phyloP scores from a whole-genome alignment of 208 protist species.

The Leishmania major region DNA sequence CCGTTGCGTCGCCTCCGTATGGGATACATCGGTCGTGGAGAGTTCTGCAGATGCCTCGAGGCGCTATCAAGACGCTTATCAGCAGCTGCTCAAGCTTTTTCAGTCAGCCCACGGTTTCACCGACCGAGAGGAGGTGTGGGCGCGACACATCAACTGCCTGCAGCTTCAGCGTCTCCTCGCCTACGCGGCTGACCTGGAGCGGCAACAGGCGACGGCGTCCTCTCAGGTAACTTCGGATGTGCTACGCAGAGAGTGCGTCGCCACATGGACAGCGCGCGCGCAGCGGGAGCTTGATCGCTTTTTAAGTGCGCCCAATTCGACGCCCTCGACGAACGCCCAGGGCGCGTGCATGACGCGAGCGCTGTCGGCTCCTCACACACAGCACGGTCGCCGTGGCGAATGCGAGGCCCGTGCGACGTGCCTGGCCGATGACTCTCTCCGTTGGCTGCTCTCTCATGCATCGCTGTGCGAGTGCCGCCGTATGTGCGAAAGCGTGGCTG shows the following conservation, averaged over 20 bases:
- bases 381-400: not conserved
- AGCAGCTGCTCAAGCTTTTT: not conserved
- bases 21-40: not conserved
- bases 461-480: slow-evolving; percentile 11
- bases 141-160: not conserved
- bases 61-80: not conserved
- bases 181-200: not conserved
- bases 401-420: not conserved
- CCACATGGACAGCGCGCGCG: not conserved
- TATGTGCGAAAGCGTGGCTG: slow-evolving; percentile 6
- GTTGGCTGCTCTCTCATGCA: slow-evolving; percentile 18
- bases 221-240: not conserved
- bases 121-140: slow-evolving; percentile 1
- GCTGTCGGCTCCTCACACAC: not conserved
- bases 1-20: slow-evolving; percentile 17
- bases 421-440: slow-evolving; percentile 9
- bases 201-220: not conserved
- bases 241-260: not conserved
- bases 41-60: not conserved
- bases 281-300: not conserved
- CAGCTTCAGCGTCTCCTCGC: slow-evolving; percentile 5
- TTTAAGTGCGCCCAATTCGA: not conserved
- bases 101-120: not conserved
- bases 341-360: not conserved
- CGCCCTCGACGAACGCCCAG: not conserved